Percentiles rank a stretch among this genome's conserved stretches.
phyloP scores from a whole-genome alignment of 106 monocot species.

The Dactylorhiza incarnata region DNA sequence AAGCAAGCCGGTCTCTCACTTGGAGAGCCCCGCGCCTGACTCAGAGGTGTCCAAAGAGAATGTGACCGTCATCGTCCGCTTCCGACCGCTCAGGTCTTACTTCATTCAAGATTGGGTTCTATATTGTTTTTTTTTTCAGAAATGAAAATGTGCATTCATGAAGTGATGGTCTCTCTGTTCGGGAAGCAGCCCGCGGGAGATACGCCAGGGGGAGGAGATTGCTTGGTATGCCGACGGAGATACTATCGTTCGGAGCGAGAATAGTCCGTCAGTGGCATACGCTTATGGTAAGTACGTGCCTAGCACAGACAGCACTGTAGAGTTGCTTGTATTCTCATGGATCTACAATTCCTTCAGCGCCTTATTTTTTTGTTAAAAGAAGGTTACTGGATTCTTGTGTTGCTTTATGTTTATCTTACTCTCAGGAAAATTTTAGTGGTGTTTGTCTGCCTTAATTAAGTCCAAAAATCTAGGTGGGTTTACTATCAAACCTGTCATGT shows the following conservation, averaged over 20 bases:
- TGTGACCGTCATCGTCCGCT: conserved; percentile 89
- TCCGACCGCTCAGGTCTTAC: conserved; percentile 87
- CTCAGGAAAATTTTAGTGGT: background rate
- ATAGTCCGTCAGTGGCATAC: conserved; percentile 64
- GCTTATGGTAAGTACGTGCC: conserved; percentile 70
- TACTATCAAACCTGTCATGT: background rate
- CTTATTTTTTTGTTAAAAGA: background rate
- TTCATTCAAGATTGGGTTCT: background rate
- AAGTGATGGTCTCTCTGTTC: conserved; percentile 3
- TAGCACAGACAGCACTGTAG: background rate
- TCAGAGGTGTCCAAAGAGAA: conserved; percentile 67
- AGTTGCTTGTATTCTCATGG: background rate
- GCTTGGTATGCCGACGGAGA: conserved; percentile 98
- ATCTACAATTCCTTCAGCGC: background rate
- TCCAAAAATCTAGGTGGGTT: too few relatives aligned
- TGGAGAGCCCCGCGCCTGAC: conserved; percentile 22
- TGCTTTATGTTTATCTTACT: background rate
- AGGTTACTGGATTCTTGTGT: background rate
- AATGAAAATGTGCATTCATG: background rate
- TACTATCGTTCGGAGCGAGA: conserved; percentile 68
- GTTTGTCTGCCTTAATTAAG: background rate
- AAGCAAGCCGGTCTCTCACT: conserved; percentile 28
- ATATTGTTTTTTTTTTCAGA: conserved; percentile 5
- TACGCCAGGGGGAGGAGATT: conserved; percentile 90
- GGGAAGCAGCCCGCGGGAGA: conserved; percentile 67